A percentile compares a stretch with the other conserved stretches of the same genome.
These are phyloP conservation scores for Ballota nigra DNA, from an alignment of 257 asterid genomes.

Conservation along the genomic window DNA sequence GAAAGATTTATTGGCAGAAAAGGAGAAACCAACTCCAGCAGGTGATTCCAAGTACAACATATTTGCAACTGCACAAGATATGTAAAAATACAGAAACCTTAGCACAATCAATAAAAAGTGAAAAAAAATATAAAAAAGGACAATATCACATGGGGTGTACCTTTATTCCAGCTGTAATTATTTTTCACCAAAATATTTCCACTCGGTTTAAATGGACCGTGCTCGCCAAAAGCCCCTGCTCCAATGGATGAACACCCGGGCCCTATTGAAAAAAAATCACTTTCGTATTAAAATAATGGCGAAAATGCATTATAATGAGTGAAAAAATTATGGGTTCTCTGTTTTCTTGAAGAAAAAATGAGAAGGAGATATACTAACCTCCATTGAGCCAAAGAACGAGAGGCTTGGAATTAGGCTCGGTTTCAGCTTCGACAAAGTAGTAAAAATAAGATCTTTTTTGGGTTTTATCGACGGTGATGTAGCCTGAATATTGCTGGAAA, in stretches of 20 bases:
- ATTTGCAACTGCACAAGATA: slow-evolving; percentile 36
- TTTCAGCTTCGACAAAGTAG: slow-evolving; percentile 68
- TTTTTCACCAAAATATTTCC: slow-evolving; percentile 45
- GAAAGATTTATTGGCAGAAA: slow-evolving; percentile 45
- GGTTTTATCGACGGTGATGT: slow-evolving; percentile 38
- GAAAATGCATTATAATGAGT: not conserved
- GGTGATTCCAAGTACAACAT: slow-evolving; percentile 59
- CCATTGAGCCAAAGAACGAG: slow-evolving; percentile 76
- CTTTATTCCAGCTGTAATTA: slow-evolving; percentile 62
- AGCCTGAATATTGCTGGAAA: slow-evolving; percentile 52
- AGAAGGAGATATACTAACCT: too few species aligned
- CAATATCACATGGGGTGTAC: slow-evolving; percentile 4
- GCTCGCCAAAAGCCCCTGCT: slow-evolving; percentile 63
- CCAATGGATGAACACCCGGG: slow-evolving; percentile 73
- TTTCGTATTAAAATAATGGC: not conserved
- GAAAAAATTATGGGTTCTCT: too few species aligned
- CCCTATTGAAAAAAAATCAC: slow-evolving; percentile 29
- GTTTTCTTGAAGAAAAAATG: too few species aligned
- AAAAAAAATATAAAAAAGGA: not conserved
- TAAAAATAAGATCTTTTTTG: slow-evolving; percentile 51
- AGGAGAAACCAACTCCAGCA: slow-evolving; percentile 62
- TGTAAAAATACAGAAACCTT: not conserved
- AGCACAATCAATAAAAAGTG: not conserved
- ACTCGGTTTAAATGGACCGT: slow-evolving; percentile 56
- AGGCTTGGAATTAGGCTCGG: slow-evolving; percentile 53